A percentile compares a stretch with the other conserved stretches of the same genome.
phyloP scores from a whole-genome alignment of 306 rosid genomes.

The Pyrus betulifolia region DNA sequence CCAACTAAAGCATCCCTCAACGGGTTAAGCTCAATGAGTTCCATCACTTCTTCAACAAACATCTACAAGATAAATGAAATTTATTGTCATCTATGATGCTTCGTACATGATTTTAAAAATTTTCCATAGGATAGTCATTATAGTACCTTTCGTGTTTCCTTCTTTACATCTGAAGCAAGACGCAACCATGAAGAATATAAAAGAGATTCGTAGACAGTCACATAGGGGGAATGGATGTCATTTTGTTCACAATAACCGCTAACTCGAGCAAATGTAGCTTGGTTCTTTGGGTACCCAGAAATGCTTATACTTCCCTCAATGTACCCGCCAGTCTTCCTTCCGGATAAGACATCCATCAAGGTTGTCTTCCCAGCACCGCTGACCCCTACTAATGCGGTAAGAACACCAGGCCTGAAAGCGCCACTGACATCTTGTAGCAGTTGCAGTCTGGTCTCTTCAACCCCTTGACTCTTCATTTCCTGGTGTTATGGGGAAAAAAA shows the following conservation, averaged over 20 bases:
- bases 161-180: conserved; percentile 25
- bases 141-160: conserved; percentile 24
- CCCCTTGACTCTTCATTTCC: conserved; percentile 45
- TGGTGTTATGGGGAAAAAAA: conserved; percentile 5
- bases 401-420: conserved; percentile 38
- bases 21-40: conserved; percentile 30
- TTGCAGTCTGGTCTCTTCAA: conserved; percentile 28
- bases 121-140: not conserved
- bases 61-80: conserved; percentile 9
- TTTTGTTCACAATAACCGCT: conserved; percentile 45
- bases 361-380: conserved; percentile 52
- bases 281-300: conserved; percentile 41
- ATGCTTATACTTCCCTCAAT: conserved; percentile 36
- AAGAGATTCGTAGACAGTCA: conserved; percentile 41
- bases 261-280: conserved; percentile 41
- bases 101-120: not conserved
- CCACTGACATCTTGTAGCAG: conserved; percentile 30
- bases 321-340: conserved; percentile 45
- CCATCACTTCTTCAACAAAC: conserved; percentile 46
- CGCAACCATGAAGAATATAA: conserved; percentile 41
- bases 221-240: conserved; percentile 41
- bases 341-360: conserved; percentile 43
- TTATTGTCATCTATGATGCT: not conserved
- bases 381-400: conserved; percentile 40
- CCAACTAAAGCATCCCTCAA: conserved; percentile 34